Conservation (phyloP, 2,329 filamentous ascomycete genomes). For the Exophiala sideris region DNA sequence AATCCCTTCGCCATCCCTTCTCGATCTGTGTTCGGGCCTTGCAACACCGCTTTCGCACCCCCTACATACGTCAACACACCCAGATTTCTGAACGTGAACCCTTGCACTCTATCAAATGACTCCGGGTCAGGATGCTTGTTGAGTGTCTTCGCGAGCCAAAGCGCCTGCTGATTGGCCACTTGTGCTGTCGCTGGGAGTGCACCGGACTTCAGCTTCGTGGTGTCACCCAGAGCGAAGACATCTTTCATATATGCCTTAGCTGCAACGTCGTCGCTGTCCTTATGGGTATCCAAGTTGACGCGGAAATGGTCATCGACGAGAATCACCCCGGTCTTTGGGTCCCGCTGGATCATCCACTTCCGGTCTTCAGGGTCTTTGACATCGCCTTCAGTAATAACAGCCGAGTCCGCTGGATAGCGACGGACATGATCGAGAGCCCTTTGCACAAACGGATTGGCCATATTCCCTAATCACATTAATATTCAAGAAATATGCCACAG, state of each 20-base stretch:
- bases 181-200: conserved; percentile 57
- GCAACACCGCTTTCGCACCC: conserved; percentile 55
- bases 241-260: conserved; percentile 48
- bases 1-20: conserved; percentile 36
- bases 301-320: conserved; percentile 56
- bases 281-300: conserved; percentile 47
- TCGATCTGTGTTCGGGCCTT: conserved; percentile 38
- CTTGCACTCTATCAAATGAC: conserved; percentile 19
- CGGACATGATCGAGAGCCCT: conserved; percentile 40
- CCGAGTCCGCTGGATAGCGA: conserved; percentile 34
- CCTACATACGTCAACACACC: conserved; percentile 61
- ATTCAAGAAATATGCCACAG: too few relatives aligned
- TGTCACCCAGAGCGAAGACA: conserved; percentile 57
- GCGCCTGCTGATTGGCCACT: conserved; percentile 57
- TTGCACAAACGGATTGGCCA: conserved; percentile 54
- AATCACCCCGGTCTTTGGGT: conserved; percentile 46
- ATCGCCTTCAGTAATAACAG: conserved; percentile 28
- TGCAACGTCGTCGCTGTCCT: conserved; percentile 21
- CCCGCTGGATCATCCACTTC: conserved; percentile 51
- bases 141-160: conserved; percentile 54
- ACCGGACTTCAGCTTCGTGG: conserved; percentile 49
- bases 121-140: conserved; percentile 41
- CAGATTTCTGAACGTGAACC: conserved; percentile 56
- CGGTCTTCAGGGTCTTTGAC: conserved; percentile 18
- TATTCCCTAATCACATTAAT: conserved; percentile 35